These are phyloP conservation scores for Mucor mucedo DNA, from an alignment of 371 early-diverging fungal genomes.

Conservation along the genomic window DNA sequence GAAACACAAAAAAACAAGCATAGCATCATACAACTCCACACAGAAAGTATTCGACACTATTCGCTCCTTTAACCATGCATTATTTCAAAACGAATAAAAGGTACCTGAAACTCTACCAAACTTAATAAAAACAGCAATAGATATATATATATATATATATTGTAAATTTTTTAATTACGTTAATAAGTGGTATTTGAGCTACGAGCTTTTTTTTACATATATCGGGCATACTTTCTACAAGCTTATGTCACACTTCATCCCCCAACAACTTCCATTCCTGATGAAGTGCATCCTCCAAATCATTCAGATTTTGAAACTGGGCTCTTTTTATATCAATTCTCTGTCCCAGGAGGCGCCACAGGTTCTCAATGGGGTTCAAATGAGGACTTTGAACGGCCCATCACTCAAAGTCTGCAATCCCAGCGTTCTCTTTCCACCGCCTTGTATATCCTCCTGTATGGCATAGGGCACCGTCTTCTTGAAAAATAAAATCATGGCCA, in stretches of 20 bases:
- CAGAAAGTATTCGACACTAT: too few relatives aligned
- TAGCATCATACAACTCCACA: not conserved
- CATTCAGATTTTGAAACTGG: not conserved
- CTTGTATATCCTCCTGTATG: not conserved
- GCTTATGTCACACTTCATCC: not conserved
- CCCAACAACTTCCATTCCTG: not conserved
- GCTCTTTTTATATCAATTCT: not conserved
- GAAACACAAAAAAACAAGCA: too few relatives aligned
- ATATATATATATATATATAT: too few relatives aligned
- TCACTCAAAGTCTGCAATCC: not conserved
- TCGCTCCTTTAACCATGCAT: too few relatives aligned
- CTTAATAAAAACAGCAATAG: too few relatives aligned
- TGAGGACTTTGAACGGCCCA: not conserved
- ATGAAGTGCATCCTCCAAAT: too few relatives aligned
- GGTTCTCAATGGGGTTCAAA: not conserved
- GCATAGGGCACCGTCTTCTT: too few relatives aligned
- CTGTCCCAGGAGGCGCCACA: not conserved
- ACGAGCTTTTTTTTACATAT: not conserved
- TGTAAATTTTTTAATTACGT: too few relatives aligned
- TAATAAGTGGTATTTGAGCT: too few relatives aligned
- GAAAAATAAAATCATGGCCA: too few relatives aligned
- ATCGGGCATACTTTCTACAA: not conserved
- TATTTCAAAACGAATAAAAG: too few relatives aligned
- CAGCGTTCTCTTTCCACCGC: not conserved
- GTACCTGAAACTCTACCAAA: too few relatives aligned